A percentile compares a stretch with the other conserved stretches of the same genome.
These are phyloP conservation scores for Claviceps humidiphila DNA, from an alignment of 2,329 filamentous ascomycete species.

Conservation along the genomic window DNA sequence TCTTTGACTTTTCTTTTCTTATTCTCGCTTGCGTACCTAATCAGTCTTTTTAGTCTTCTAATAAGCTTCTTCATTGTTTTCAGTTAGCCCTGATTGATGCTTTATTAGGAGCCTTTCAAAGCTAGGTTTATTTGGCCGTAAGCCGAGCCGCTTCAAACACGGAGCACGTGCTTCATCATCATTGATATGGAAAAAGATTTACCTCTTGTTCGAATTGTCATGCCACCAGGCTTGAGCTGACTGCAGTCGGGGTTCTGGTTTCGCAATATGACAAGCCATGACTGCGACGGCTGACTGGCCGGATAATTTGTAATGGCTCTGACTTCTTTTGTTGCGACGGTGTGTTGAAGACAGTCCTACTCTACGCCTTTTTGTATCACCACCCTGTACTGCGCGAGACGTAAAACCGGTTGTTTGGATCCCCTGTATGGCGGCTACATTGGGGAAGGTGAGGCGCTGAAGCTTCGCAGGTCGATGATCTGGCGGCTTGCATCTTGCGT, in stretches of 20 bases:
- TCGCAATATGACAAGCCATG: not conserved
- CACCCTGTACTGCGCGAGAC: not conserved
- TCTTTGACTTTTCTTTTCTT: not conserved
- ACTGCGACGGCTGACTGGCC: too few relatives aligned
- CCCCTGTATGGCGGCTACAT: not conserved
- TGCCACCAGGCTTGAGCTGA: not conserved
- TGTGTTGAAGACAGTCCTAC: not conserved
- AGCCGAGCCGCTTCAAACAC: too few relatives aligned
- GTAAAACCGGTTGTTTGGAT: slow-evolving; percentile 1
- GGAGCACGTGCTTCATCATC: not conserved
- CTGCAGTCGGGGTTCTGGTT: not conserved
- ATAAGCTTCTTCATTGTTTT: too few relatives aligned
- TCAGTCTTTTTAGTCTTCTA: too few relatives aligned
- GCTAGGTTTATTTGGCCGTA: too few relatives aligned
- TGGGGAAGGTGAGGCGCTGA: not conserved
- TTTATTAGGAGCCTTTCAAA: too few relatives aligned
- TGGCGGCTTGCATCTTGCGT: too few relatives aligned
- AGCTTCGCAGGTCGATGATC: too few relatives aligned
- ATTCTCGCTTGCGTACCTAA: too few relatives aligned
- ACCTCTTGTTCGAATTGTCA: not conserved
- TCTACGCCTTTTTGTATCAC: not conserved
- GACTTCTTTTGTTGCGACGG: too few relatives aligned
- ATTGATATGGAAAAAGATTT: not conserved
- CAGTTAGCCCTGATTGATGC: too few relatives aligned
- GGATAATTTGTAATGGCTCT: too few relatives aligned